A percentile compares a stretch with the other conserved stretches of the same genome.
These are phyloP conservation scores for Kuraishia capsulata DNA, from an alignment of 805 yeast species.

Conservation along the genomic window DNA sequence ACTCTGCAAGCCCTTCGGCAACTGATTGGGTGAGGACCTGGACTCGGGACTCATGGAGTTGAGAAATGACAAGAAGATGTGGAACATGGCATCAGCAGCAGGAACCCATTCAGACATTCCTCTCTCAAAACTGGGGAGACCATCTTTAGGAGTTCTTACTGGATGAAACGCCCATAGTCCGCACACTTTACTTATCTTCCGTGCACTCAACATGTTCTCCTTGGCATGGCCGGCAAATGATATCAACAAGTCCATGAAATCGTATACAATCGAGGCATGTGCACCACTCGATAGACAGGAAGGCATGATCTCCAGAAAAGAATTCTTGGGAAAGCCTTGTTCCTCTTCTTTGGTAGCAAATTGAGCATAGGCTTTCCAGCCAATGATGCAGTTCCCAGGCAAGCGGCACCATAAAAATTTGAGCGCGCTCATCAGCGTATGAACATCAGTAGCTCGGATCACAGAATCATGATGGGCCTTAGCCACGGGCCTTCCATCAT, in stretches of 20 bases:
- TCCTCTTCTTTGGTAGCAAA: conserved; percentile 59
- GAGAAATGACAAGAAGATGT: conserved; percentile 64
- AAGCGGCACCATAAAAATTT: conserved; percentile 85
- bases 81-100: conserved; percentile 81
- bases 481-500: conserved; percentile 41
- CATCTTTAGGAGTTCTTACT: conserved; percentile 23
- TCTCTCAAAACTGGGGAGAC: conserved; percentile 41
- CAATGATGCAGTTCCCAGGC: conserved; percentile 70
- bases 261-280: conserved; percentile 85
- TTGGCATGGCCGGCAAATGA: conserved; percentile 72
- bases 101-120: conserved; percentile 74
- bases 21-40: conserved; percentile 33
- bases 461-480: conserved; percentile 30
- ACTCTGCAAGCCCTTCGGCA: conserved; percentile 62
- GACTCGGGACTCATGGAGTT: conserved; percentile 68
- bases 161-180: conserved; percentile 78
- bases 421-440: conserved; percentile 61
- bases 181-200: conserved; percentile 73
- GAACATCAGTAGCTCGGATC: conserved; percentile 50
- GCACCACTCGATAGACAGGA: conserved; percentile 74
- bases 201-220: conserved; percentile 68
- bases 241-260: conserved; percentile 73
- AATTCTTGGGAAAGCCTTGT: conserved; percentile 57
- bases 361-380: conserved; percentile 76
- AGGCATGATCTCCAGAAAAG: conserved; percentile 79